Evolutionary conservation across 2,329 filamentous ascomycete genomes (phyloP).

Genomic region (Trichoderma arundinaceum): DNA sequence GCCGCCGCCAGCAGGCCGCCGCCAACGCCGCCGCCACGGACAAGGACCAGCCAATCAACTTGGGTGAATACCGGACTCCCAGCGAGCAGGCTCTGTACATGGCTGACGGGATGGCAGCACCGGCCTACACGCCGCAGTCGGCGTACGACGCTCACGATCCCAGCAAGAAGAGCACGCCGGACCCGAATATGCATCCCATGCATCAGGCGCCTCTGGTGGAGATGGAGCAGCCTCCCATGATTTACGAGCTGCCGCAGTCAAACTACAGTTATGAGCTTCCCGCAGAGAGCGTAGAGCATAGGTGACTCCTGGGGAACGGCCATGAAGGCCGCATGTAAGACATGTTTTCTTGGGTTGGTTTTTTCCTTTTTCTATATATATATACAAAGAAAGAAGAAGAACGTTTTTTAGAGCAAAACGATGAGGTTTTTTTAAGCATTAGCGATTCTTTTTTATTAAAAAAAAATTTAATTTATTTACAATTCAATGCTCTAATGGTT

Average conservation of each 20-base stretch:
- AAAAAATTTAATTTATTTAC: conserved; percentile 10
- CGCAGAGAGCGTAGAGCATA: conserved; percentile 13
- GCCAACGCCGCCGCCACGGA: background rate
- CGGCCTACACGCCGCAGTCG: conserved; percentile 16
- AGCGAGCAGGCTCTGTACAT: conserved; percentile 24
- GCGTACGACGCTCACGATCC: conserved; percentile 12
- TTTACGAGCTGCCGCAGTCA: conserved; percentile 18
- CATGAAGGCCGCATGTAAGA: background rate
- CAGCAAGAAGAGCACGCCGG: conserved; percentile 7
- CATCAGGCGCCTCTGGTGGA: conserved; percentile 11
- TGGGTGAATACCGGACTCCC: conserved; percentile 13
- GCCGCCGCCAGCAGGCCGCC: conserved; percentile 2
- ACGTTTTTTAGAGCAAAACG: conserved; percentile 6
- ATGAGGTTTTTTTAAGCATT: conserved; percentile 8
- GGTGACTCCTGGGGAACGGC: conserved; percentile 22
- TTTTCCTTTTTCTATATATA: background rate
- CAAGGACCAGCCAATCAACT: conserved; percentile 24
- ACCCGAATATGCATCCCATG: background rate
- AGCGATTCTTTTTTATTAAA: conserved; percentile 6
- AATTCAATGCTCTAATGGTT: background rate
- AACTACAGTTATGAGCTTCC: conserved; percentile 23
- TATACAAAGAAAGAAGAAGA: background rate
- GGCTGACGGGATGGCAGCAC: conserved; percentile 18
- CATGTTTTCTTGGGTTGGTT: background rate
- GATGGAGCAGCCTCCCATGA: conserved; percentile 27